Conservation (phyloP, 306 rosid species). For the Dryas alaskensis region DNA sequence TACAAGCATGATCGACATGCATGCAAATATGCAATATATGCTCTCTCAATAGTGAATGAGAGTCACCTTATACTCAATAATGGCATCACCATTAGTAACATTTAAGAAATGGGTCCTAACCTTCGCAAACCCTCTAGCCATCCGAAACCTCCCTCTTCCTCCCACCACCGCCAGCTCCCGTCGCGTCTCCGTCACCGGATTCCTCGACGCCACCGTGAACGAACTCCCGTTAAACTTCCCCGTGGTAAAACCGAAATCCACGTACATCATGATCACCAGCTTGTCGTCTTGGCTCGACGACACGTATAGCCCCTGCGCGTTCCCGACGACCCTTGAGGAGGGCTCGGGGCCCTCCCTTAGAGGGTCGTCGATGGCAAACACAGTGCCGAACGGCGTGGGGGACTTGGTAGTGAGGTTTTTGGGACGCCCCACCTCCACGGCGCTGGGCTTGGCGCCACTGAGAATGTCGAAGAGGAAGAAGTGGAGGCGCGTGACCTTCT, state of each 20-base stretch:
- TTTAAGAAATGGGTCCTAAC: slow-evolving; percentile 25
- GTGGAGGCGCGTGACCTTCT: slow-evolving; percentile 39
- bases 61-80: slow-evolving; percentile 39
- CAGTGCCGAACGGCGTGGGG: slow-evolving; percentile 34
- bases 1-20: no score
- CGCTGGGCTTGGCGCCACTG: slow-evolving; percentile 32
- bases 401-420: slow-evolving; percentile 10
- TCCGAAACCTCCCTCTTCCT: slow-evolving; percentile 42
- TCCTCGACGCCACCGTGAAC: slow-evolving; percentile 39
- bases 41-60: slow-evolving; percentile 28
- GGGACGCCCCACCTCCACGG: slow-evolving; percentile 27
- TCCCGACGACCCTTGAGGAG: slow-evolving; percentile 32
- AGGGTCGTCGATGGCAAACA: slow-evolving; percentile 35
- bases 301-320: slow-evolving; percentile 41
- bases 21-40: no score
- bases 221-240: slow-evolving; percentile 45
- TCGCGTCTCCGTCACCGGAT: slow-evolving; percentile 31
- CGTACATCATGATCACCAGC: slow-evolving; percentile 23
- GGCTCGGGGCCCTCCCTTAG: slow-evolving; percentile 35
- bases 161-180: slow-evolving; percentile 49
- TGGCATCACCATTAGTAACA: slow-evolving; percentile 31
- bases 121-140: slow-evolving; percentile 36
- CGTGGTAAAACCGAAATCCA: slow-evolving; percentile 33
- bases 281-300: slow-evolving; percentile 22
- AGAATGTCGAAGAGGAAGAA: slow-evolving; percentile 49